A percentile compares a stretch with the other conserved stretches of the same genome.
phyloP scores from a whole-genome alignment of 345 rosid species.

The Turnera subulata region DNA sequence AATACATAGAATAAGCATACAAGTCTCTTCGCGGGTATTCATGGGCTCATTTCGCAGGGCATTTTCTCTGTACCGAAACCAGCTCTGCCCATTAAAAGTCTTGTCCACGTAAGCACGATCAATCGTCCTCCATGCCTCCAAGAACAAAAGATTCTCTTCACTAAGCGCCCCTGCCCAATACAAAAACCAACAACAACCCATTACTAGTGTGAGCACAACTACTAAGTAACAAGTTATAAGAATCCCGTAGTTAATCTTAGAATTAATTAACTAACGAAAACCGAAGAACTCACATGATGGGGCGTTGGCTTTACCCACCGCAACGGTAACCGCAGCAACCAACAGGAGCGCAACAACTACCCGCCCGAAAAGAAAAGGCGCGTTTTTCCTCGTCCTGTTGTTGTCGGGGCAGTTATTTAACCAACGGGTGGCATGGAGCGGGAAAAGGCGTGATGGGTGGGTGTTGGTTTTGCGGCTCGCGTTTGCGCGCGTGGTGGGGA shows the following conservation, averaged over 20 bases:
- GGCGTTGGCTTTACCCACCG: slow-evolving; percentile 32
- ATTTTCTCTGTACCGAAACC: slow-evolving; percentile 95
- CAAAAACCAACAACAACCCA: neutral
- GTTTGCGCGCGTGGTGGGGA: too few species aligned
- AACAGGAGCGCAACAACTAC: slow-evolving; percentile 45
- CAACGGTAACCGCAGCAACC: slow-evolving; percentile 57
- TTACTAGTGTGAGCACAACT: too few species aligned
- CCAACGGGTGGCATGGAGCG: slow-evolving; percentile 8
- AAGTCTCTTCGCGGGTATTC: slow-evolving; percentile 86
- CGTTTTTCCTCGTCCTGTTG: slow-evolving; percentile 32
- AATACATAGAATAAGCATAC: slow-evolving; percentile 30
- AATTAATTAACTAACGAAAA: slow-evolving; percentile 10
- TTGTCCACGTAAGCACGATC: slow-evolving; percentile 92
- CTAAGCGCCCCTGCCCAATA: slow-evolving; percentile 58
- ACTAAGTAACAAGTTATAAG: neutral
- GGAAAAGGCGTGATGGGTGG: too few species aligned
- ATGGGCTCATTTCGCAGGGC: slow-evolving; percentile 83
- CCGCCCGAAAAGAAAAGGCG: slow-evolving; percentile 41
- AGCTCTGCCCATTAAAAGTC: slow-evolving; percentile 89
- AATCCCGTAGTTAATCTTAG: neutral
- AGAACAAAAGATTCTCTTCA: slow-evolving; percentile 80
- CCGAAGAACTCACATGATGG: slow-evolving; percentile 57
- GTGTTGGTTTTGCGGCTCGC: too few species aligned
- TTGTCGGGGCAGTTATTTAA: slow-evolving; percentile 27
- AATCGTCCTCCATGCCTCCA: slow-evolving; percentile 97